Base-by-base conservation (phyloP, 2,329 filamentous ascomycete species). In the Amesomyces nigricolor region DNA sequence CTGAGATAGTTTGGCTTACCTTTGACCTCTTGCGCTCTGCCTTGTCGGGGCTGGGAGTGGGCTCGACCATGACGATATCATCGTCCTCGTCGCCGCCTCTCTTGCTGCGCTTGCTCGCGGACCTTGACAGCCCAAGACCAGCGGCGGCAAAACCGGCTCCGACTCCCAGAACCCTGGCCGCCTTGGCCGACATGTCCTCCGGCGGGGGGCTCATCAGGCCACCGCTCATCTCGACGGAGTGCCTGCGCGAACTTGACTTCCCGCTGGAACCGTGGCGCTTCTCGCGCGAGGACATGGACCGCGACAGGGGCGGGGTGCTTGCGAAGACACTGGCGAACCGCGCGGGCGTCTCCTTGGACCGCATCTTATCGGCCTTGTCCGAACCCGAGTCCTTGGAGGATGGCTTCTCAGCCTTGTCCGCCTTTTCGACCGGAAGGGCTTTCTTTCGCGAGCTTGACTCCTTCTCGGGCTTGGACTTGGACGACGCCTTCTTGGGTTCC, bases 171-270 rank as follows among this genome's bases (percentile, higher is more conserved):
- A 92, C 72, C 70, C 85, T 91, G 32, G 89, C 88, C 29, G 89
- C 89, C 70, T 95, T 95, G 45, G 83, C 79, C 7, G 85, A 79
- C 66, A 89, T 79, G 50, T 82, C 80, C 30, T 91, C 89, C 2
- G 86, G 83, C 8, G 88, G 87, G 3, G 89, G 88, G 17, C 88
- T 89, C 45, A 81, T 77, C 58, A 91, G 74, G 7, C 83, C 87
- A 59, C 77, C 76, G 29, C 75, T 75, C 58, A 84, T 79, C 51
- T 89, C 87, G 14, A 87, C 71, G 0, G 89, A 87, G 59, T 85
- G 78, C 38, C 86, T 85, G 54, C 87, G 81, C 51, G 88, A 86
- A 51, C 76, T 78, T 5, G 82, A 76, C 57, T 76, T 83, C 51
- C 77, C 76, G 54, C 77, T 77, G 37, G 72, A 71, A 59, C 78